A percentile compares a stretch with the other conserved stretches of the same genome.
These are phyloP conservation scores for Phaeosphaeria sp. DNA, from an alignment of 2,329 filamentous ascomycete species.

Conservation along the genomic window DNA sequence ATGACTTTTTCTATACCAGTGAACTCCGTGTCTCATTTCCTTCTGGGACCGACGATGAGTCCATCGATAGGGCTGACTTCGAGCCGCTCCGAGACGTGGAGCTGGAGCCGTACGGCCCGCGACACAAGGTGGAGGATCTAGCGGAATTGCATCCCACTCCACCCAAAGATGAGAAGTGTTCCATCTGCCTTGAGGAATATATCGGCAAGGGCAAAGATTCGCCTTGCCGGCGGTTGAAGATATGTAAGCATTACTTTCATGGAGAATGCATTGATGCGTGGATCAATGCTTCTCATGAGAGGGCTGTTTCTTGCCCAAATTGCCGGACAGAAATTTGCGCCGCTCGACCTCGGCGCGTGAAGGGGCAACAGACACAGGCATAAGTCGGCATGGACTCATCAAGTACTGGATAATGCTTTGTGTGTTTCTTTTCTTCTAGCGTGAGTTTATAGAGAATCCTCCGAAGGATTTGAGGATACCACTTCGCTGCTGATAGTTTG, in stretches of 20 bases:
- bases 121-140: neutral
- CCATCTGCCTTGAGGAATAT: neutral
- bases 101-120: neutral
- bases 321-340: neutral
- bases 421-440: neutral
- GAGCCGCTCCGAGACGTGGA: neutral
- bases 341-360: neutral
- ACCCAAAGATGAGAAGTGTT: neutral
- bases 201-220: neutral
- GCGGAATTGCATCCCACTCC: neutral
- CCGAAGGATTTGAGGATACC: too few relatives aligned
- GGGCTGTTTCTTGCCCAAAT: neutral
- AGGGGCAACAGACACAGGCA: neutral
- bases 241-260: neutral
- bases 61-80: neutral
- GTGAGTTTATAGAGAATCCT: neutral
- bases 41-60: neutral
- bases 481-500: neutral
- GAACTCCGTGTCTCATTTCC: neutral
- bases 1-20: neutral
- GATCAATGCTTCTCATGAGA: neutral
- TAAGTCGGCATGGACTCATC: too few relatives aligned
- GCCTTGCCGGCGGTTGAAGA: neutral
- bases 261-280: neutral
- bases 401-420: neutral